phyloP scores from a whole-genome alignment of 2,329 filamentous ascomycete genomes.

The Acephala macrosclerotiorum region DNA sequence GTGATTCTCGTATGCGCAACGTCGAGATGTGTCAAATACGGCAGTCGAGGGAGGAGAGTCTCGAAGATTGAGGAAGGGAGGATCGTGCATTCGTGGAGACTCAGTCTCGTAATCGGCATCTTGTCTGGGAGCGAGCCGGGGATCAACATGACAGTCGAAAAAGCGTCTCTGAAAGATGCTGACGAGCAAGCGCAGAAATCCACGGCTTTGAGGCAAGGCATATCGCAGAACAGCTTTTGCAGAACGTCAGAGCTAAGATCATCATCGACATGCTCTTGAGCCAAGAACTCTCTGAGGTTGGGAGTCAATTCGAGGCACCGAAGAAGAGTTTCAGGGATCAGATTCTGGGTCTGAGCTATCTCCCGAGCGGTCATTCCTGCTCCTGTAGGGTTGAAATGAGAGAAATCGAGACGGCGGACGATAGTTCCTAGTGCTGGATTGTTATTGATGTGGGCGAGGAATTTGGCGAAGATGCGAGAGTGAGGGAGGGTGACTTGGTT shows the following conservation, averaged over 20 bases:
- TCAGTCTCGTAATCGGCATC: constrained; percentile 71
- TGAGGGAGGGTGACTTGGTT: constrained; percentile 83
- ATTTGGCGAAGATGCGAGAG: constrained; percentile 84
- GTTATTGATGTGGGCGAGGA: constrained; percentile 71
- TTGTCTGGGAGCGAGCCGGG: constrained; percentile 52
- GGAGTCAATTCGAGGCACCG: constrained; percentile 76
- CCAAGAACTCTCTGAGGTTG: constrained; percentile 78
- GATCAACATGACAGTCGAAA: constrained; percentile 56
- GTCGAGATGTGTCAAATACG: constrained; percentile 77
- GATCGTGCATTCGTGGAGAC: constrained; percentile 80
- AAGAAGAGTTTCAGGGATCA: constrained; percentile 76
- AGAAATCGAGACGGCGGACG: constrained; percentile 82
- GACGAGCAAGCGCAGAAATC: constrained; percentile 83
- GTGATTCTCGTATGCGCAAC: constrained; percentile 81
- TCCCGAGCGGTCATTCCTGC: constrained; percentile 78
- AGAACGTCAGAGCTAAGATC: constrained; percentile 75
- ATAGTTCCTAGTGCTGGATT: constrained; percentile 76
- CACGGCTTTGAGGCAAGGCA: constrained; percentile 63
- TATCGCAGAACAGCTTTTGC: constrained; percentile 59
- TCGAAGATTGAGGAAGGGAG: constrained; percentile 73
- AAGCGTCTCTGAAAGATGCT: constrained; percentile 69
- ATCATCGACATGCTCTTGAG: constrained; percentile 82
- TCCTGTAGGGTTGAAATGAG: constrained; percentile 83
- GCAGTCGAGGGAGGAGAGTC: constrained; percentile 73
- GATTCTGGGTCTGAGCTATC: constrained; percentile 76